phyloP scores from a whole-genome alignment of 305 asterid species.

The Fraxinus nigra region DNA sequence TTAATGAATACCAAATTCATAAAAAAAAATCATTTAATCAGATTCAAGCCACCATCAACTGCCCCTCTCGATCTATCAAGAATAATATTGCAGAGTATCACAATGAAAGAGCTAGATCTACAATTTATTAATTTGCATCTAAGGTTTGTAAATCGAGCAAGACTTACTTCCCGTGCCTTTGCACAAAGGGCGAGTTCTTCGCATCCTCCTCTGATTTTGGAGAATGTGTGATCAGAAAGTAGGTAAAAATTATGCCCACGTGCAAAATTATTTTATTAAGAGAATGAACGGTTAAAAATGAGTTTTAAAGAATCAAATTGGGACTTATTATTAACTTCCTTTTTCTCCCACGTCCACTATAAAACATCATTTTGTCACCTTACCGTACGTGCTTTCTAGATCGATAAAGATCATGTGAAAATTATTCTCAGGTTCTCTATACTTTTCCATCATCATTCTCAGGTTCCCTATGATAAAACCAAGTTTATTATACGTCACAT shows the following conservation, averaged over 20 bases:
- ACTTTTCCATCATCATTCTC: background rate
- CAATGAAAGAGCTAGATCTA: background rate
- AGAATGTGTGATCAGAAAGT: too few species aligned
- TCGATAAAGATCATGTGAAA: background rate
- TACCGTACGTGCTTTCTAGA: background rate
- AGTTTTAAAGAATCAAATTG: too few species aligned
- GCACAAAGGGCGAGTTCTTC: slow-evolving; percentile 48
- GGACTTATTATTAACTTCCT: background rate
- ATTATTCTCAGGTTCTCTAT: background rate
- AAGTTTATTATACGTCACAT: background rate
- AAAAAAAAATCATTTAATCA: background rate
- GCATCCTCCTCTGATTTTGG: slow-evolving; percentile 71
- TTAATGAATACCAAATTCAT: background rate
- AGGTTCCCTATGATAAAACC: background rate
- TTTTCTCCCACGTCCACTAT: background rate
- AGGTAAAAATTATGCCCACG: too few species aligned
- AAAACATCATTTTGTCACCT: background rate
- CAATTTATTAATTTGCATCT: background rate
- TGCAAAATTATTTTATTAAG: too few species aligned
- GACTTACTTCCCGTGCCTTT: slow-evolving; percentile 54
- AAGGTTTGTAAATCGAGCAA: background rate
- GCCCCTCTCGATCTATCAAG: background rate
- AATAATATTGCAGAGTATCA: background rate
- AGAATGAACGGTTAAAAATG: too few species aligned
- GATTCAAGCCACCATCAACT: background rate